phyloP scores from a whole-genome alignment of 331 rosid species.

The Quercus lobata region DNA sequence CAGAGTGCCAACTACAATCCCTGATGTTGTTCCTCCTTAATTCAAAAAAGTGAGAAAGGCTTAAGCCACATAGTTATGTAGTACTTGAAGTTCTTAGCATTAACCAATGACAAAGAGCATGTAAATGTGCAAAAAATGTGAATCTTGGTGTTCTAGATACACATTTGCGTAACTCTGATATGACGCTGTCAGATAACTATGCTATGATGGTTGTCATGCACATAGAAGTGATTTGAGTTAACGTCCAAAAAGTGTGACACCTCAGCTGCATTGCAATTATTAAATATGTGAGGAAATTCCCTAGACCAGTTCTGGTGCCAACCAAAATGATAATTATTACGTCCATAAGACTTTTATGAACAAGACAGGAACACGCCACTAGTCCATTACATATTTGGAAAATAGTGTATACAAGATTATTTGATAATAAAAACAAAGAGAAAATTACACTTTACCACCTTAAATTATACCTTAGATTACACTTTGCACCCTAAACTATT shows the following conservation, averaged over 20 bases:
- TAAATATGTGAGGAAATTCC: background rate
- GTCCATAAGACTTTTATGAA: background rate
- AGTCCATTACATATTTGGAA: background rate
- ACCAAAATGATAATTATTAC: background rate
- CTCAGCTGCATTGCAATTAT: background rate
- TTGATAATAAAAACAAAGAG: background rate
- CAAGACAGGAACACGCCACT: background rate
- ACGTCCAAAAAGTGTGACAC: background rate
- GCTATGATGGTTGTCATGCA: background rate
- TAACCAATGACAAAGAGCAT: background rate
- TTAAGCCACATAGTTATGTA: background rate
- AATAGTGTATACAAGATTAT: background rate
- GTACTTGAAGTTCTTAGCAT: background rate
- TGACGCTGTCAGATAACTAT: too few relatives aligned
- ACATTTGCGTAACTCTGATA: too few relatives aligned
- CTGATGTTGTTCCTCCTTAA: slow-evolving; percentile 53
- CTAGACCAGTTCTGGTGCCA: background rate
- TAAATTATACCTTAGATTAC: too few relatives aligned
- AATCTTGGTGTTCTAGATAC: too few relatives aligned
- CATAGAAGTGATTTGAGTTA: background rate
- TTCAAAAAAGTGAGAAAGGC: slow-evolving; percentile 16
- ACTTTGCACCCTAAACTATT: too few relatives aligned
- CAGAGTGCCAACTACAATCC: slow-evolving; percentile 56
- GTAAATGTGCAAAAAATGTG: background rate
- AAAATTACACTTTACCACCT: too few relatives aligned